Base-by-base conservation (phyloP, 1,284 basidiomycete species). In the Cutaneotrichosporon sp. region DNA sequence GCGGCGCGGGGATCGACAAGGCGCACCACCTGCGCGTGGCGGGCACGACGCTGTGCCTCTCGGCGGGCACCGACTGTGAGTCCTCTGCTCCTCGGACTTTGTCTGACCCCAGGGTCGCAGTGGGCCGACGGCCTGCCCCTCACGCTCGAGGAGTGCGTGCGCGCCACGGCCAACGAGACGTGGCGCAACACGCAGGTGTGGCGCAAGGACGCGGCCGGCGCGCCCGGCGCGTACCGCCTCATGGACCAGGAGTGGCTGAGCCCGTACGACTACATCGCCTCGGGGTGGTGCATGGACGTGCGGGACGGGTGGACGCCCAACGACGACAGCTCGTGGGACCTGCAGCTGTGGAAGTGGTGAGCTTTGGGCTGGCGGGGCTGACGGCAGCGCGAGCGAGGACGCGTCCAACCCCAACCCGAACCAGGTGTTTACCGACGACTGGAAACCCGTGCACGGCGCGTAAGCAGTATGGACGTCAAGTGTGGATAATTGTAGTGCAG, bases 211-310 rank as follows among this genome's bases (percentile, higher is more conserved):
- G 13, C 10, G 18, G 7, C 25, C 25, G 7, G 2, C 6, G 47
- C 13, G 16, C 25, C 24, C 13, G 47, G 25, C 18, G 27, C 24
- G 6, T 50, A 29, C 18, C 47, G 47, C 47, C 47, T 50, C 47
- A 50, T 50, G 47, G 25, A 29, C 25, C 47, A 50, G 47, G 8
- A 50, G 16, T 27, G 13, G 47, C 11, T 29, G 14, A 29, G 25
- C 25, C 47, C 47, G 10, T 31, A 29, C 27, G 47, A 50, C 47
- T n/a, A 29, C 18, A 16, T 29, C 47, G 14, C 24, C 7, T 16
- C 47, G 18, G 7, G 18, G 47, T 50, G 47, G 47, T 50, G 47
- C 47, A 50, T 50, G 47, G 47, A 50, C 27, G 47, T 50, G 14
- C 25, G 47, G 8, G 47, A 50, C 27, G 47, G 47, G 14, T 50